Evolutionary conservation across 805 yeast genomes (phyloP).

Genomic region (Saccharomyces mikatae): DNA sequence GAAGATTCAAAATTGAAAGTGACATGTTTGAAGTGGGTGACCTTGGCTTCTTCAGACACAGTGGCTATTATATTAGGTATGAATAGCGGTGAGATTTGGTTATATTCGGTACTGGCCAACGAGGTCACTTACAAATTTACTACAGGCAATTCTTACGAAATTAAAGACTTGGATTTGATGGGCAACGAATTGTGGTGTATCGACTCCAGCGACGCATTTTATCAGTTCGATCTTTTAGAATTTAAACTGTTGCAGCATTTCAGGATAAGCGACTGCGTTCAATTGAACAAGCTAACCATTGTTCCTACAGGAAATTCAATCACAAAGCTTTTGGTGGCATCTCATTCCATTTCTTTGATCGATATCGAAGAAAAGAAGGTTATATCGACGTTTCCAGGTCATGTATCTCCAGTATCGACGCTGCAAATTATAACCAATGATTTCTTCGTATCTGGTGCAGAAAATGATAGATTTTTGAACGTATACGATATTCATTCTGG

Average conservation of each 20-base stretch:
- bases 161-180: slow-evolving; percentile 39
- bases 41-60: slow-evolving; percentile 30
- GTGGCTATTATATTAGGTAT: slow-evolving; percentile 53
- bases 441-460: slow-evolving; percentile 61
- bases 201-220: slow-evolving; percentile 49
- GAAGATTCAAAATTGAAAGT: slow-evolving; percentile 21
- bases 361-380: slow-evolving; percentile 36
- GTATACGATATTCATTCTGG: slow-evolving; percentile 39
- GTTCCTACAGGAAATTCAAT: slow-evolving; percentile 19
- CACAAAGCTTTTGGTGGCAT: slow-evolving; percentile 49
- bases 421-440: slow-evolving; percentile 32
- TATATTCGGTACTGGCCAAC: slow-evolving; percentile 62
- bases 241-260: slow-evolving; percentile 38
- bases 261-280: slow-evolving; percentile 30
- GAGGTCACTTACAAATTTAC: slow-evolving; percentile 46
- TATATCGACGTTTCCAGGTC: slow-evolving; percentile 61
- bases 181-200: slow-evolving; percentile 46
- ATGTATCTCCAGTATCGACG: slow-evolving; percentile 57
- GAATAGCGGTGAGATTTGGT: slow-evolving; percentile 52
- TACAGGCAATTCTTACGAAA: slow-evolving; percentile 39
- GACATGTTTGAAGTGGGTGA: slow-evolving; percentile 20
- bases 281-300: slow-evolving; percentile 24
- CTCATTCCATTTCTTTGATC: slow-evolving; percentile 55
- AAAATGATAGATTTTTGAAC: slow-evolving; percentile 75
- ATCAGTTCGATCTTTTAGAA: slow-evolving; percentile 52